Conservation (phyloP, 1,139 yeast species). For the Candida glucosophila region DNA sequence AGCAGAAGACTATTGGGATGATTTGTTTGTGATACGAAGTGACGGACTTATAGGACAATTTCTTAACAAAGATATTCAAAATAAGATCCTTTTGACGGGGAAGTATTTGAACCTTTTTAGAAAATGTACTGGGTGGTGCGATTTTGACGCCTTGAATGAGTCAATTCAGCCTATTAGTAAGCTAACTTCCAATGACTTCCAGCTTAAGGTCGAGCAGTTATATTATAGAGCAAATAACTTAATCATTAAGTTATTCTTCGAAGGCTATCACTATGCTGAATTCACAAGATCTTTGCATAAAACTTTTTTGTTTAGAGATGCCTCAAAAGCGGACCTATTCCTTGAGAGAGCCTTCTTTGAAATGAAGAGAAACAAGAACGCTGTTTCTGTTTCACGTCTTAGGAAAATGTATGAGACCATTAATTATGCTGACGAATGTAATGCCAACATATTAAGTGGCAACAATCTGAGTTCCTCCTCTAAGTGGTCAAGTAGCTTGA, state of each 20-base stretch:
- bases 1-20: slow-evolving; percentile 81
- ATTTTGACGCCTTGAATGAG: slow-evolving; percentile 23
- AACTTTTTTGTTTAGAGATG: slow-evolving; percentile 40
- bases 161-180: slow-evolving; percentile 19
- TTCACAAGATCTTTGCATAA: slow-evolving; percentile 43
- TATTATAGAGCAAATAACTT: slow-evolving; percentile 62
- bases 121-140: slow-evolving; percentile 41
- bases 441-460: too few species aligned
- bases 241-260: slow-evolving; percentile 48
- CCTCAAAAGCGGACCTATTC: slow-evolving; percentile 44
- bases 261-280: slow-evolving; percentile 48
- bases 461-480: background rate
- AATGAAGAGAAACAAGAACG: slow-evolving; percentile 23
- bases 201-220: slow-evolving; percentile 51
- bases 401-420: slow-evolving; percentile 15
- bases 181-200: slow-evolving; percentile 53
- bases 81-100: slow-evolving; percentile 72
- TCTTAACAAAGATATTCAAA: slow-evolving; percentile 43
- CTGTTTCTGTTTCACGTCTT: slow-evolving; percentile 23
- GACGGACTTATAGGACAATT: slow-evolving; percentile 74
- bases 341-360: slow-evolving; percentile 25
- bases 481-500: slow-evolving; percentile 9
- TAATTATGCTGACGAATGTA: slow-evolving; percentile 8
- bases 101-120: slow-evolving; percentile 70
- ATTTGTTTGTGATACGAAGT: slow-evolving; percentile 62